Percentiles rank a stretch among this genome's conserved stretches.
phyloP scores from a whole-genome alignment of 2,329 filamentous ascomycete genomes.

The Clonostachys solani region DNA sequence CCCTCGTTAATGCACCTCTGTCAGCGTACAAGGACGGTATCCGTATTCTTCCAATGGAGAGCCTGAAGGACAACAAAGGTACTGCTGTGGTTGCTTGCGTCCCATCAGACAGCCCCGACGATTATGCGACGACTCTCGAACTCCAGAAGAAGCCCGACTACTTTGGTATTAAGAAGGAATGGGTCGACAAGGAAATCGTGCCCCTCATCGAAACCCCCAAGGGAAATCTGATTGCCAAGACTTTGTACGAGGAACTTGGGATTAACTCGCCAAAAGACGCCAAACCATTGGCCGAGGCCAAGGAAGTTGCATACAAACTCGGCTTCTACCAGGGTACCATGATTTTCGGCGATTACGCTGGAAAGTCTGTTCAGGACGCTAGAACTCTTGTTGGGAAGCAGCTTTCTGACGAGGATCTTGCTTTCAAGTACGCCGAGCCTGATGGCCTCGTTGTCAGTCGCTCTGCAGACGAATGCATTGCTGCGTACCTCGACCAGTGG shows the following conservation, averaged over 20 bases:
- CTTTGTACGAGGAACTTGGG: constrained; percentile 87
- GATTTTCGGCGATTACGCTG: constrained; percentile 82
- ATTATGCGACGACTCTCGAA: constrained; percentile 85
- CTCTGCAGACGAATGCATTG: constrained; percentile 89
- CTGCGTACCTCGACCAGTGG: constrained; percentile 93
- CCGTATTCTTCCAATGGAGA: constrained; percentile 91
- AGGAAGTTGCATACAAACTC: constrained; percentile 95
- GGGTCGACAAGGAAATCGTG: constrained; percentile 85
- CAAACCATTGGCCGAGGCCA: constrained; percentile 84
- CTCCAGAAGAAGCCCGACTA: constrained; percentile 93
- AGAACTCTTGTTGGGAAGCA: constrained; percentile 81
- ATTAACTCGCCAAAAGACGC: constrained; percentile 95
- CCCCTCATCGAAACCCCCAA: constrained; percentile 87
- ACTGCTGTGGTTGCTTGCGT: constrained; percentile 96
- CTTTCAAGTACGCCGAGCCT: constrained; percentile 91
- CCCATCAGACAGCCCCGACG: constrained; percentile 89
- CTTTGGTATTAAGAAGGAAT: constrained; percentile 95
- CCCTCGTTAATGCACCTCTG: constrained; percentile 84
- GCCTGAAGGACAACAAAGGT: constrained; percentile 86
- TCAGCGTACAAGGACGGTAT: constrained; percentile 81
- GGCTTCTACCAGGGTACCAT: constrained; percentile 95
- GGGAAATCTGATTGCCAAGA: constrained; percentile 77
- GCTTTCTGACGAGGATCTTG: constrained; percentile 71
- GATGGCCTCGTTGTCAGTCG: constrained; percentile 85
- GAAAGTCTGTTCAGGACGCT: constrained; percentile 78